These are phyloP conservation scores for Chaetomium fimeti DNA, from an alignment of 495 filamentous ascomycete species.

Conservation along the genomic window DNA sequence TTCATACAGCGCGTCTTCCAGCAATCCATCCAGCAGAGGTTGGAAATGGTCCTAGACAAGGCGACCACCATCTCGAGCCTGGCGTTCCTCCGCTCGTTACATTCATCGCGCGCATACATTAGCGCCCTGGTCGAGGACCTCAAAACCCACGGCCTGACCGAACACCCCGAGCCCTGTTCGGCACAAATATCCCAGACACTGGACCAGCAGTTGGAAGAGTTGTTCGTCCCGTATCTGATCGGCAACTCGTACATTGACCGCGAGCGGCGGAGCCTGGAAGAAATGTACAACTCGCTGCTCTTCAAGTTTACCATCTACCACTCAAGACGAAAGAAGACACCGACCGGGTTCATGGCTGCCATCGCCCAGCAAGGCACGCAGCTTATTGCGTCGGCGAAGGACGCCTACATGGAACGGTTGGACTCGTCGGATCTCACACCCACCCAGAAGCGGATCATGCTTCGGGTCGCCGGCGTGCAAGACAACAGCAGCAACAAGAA, in stretches of 20 bases:
- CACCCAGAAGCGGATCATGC: slow-evolving; percentile 81
- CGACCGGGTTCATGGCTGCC: slow-evolving; percentile 84
- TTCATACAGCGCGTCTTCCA: slow-evolving; percentile 97
- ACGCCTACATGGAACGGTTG: slow-evolving; percentile 78
- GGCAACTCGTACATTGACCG: slow-evolving; percentile 94
- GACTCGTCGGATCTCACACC: slow-evolving; percentile 81
- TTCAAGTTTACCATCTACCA: slow-evolving; percentile 97
- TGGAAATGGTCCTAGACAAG: slow-evolving; percentile 96
- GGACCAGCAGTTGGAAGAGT: slow-evolving; percentile 93
- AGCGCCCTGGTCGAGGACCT: slow-evolving; percentile 83
- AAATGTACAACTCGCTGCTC: slow-evolving; percentile 85
- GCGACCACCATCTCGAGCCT: slow-evolving; percentile 85
- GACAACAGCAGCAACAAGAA: slow-evolving; percentile 55
- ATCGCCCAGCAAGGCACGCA: slow-evolving; percentile 84
- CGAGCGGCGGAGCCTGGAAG: slow-evolving; percentile 84
- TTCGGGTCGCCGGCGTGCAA: slow-evolving; percentile 73
- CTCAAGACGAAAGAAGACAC: slow-evolving; percentile 74
- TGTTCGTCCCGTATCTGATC: slow-evolving; percentile 93
- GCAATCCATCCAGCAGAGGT: slow-evolving; percentile 91
- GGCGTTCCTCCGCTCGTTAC: slow-evolving; percentile 86
- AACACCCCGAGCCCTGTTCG: slow-evolving; percentile 88
- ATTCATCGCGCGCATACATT: slow-evolving; percentile 85
- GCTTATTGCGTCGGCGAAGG: slow-evolving; percentile 73
- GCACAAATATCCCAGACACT: slow-evolving; percentile 79
- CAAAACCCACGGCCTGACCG: slow-evolving; percentile 90